phyloP scores from a whole-genome alignment of 257 asterid genomes.

The Petunia axillaris region DNA sequence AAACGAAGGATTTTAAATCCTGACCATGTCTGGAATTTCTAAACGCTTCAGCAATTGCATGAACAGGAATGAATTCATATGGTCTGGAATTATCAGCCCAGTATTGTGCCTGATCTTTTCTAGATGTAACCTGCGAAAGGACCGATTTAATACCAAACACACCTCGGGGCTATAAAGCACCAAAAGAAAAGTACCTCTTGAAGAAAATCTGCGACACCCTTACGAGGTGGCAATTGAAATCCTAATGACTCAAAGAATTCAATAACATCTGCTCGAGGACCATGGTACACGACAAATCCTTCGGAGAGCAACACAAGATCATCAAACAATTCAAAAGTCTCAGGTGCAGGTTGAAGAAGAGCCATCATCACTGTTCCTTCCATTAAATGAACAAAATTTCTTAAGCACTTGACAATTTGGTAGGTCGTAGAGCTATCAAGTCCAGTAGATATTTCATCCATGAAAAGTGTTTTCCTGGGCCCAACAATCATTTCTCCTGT shows the following conservation, averaged over 20 bases:
- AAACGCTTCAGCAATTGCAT: slow-evolving; percentile 72
- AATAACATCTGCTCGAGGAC: slow-evolving; percentile 70
- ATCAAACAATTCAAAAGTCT: slow-evolving; percentile 86
- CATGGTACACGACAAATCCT: slow-evolving; percentile 79
- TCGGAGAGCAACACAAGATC: slow-evolving; percentile 79
- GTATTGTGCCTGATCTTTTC: slow-evolving; percentile 86
- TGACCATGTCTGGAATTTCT: slow-evolving; percentile 61
- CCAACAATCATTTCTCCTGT: slow-evolving; percentile 94
- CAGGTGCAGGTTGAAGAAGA: slow-evolving; percentile 95
- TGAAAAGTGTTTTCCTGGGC: slow-evolving; percentile 83
- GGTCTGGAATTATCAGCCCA: slow-evolving; percentile 79
- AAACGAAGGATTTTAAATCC: slow-evolving; percentile 48
- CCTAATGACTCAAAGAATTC: slow-evolving; percentile 84
- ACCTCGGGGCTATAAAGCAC: background rate
- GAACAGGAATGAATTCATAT: slow-evolving; percentile 69
- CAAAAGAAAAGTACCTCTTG: slow-evolving; percentile 62
- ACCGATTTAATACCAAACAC: slow-evolving; percentile 14
- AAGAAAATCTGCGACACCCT: slow-evolving; percentile 86
- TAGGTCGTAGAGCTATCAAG: slow-evolving; percentile 94
- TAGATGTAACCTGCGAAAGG: slow-evolving; percentile 66
- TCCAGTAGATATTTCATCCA: slow-evolving; percentile 97
- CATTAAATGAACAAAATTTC: slow-evolving; percentile 85
- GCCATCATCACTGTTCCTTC: slow-evolving; percentile 88
- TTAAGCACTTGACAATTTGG: slow-evolving; percentile 81
- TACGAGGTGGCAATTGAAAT: slow-evolving; percentile 83